These are phyloP conservation scores for Microbotryum silenes-acaulis DNA, from an alignment of 1,284 basidiomycete species.

Conservation along the genomic window DNA sequence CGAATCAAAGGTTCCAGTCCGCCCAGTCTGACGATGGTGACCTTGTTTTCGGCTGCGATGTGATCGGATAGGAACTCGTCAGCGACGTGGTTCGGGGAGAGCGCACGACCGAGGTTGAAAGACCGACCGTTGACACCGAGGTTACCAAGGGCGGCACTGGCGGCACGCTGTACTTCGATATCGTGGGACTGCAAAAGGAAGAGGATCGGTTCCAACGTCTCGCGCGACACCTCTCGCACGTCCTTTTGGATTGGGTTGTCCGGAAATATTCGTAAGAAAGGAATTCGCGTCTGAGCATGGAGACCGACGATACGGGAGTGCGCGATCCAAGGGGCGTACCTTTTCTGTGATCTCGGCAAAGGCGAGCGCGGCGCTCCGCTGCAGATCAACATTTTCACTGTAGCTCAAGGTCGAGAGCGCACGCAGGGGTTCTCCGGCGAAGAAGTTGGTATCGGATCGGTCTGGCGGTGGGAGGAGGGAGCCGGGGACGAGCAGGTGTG, in stretches of 20 bases:
- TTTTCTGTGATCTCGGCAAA: conserved; percentile 99
- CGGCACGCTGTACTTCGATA: conserved; percentile 96
- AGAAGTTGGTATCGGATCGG: conserved; percentile 93
- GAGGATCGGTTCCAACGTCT: conserved; percentile 96
- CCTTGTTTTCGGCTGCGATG: conserved; percentile 85
- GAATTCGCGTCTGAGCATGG: neutral
- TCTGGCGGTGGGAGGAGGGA: conserved; percentile 48
- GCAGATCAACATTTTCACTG: conserved; percentile 98
- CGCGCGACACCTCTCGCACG: conserved; percentile 89
- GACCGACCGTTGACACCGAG: conserved; percentile 91
- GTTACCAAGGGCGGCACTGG: conserved; percentile 96
- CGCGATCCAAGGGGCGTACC: conserved; percentile 5
- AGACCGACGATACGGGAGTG: neutral
- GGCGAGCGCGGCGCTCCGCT: conserved; percentile 93
- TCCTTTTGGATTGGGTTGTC: conserved; percentile 53
- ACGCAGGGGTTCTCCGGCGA: conserved; percentile 79
- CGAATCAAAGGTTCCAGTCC: conserved; percentile 96
- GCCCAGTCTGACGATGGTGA: conserved; percentile 95
- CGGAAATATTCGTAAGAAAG: too few species aligned
- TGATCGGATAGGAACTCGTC: neutral
- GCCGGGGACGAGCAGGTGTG: neutral
- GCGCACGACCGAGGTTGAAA: neutral
- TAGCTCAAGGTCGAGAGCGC: conserved; percentile 96
- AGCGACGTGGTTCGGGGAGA: neutral
- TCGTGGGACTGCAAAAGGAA: conserved; percentile 97